Conservation (phyloP, 768 basidiomycete genomes). For the Cyathus striatus region DNA sequence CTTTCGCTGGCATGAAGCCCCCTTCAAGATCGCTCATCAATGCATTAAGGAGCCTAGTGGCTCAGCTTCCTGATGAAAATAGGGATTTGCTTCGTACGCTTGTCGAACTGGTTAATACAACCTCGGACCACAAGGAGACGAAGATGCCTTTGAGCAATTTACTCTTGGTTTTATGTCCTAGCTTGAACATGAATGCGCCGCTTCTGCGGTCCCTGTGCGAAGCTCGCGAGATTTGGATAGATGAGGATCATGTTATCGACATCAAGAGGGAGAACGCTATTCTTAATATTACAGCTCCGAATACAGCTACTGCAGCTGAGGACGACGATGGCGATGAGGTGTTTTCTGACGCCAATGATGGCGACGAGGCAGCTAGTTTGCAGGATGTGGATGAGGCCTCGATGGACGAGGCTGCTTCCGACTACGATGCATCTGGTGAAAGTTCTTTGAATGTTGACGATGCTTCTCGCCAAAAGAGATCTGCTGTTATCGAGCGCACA, state of each 20-base stretch:
- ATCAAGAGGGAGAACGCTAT: constrained; percentile 20
- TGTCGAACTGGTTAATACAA: constrained; percentile 72
- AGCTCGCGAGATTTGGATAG: constrained; percentile 61
- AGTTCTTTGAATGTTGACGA: constrained; percentile 13
- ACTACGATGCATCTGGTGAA: constrained; percentile 32
- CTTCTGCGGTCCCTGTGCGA: constrained; percentile 72
- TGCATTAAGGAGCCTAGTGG: constrained; percentile 58
- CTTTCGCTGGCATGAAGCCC: constrained; percentile 52
- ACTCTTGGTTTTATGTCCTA: constrained; percentile 84
- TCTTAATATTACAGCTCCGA: constrained; percentile 18
- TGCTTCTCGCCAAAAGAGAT: constrained; percentile 9
- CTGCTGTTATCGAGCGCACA: constrained; percentile 11
- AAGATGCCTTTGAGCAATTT: constrained; percentile 94
- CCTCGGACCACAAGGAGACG: constrained; percentile 67
- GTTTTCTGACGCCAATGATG: constrained; percentile 21
- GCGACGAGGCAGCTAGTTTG: constrained; percentile 19
- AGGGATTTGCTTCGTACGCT: constrained; percentile 82
- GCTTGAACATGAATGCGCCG: constrained; percentile 72
- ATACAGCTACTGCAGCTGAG: constrained; percentile 5
- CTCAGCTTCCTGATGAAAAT: constrained; percentile 72
- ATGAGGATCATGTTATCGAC: constrained; percentile 23
- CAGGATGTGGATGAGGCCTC: constrained; percentile 16
- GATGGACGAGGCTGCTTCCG: constrained; percentile 23
- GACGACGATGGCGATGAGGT: constrained; percentile 13
- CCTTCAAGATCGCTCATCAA: constrained; percentile 55